Percentiles rank a stretch among this genome's conserved stretches.
Conservation (phyloP, 495 filamentous ascomycete species). For the Penicillium herquei region DNA sequence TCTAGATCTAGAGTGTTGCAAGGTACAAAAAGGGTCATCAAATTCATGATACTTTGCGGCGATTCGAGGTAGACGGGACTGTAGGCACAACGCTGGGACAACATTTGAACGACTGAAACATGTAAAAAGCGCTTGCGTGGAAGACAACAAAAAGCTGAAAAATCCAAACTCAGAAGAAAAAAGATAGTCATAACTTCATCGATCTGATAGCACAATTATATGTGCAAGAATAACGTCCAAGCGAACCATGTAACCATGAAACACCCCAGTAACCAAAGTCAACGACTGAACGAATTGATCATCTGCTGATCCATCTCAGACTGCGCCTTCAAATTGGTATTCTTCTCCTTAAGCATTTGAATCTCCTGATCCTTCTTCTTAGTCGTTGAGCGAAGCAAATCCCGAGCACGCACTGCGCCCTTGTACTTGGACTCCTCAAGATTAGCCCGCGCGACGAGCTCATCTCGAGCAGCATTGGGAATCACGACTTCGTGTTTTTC, state of each 20-base stretch:
- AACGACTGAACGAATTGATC: constrained; percentile 21
- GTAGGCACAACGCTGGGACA: too few relatives aligned
- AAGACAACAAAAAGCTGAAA: too few relatives aligned
- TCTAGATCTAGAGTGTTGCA: too few relatives aligned
- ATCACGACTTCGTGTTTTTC: constrained; percentile 46
- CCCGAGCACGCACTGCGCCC: constrained; percentile 60
- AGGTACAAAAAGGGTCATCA: too few relatives aligned
- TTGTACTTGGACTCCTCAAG: constrained; percentile 52
- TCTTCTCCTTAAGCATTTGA: constrained; percentile 52
- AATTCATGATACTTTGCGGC: too few relatives aligned
- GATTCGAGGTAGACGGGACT: too few relatives aligned
- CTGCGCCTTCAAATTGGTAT: constrained; percentile 31
- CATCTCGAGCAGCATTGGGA: constrained; percentile 35
- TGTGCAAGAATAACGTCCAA: too few relatives aligned
- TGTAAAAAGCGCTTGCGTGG: too few relatives aligned
- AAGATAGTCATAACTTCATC: not conserved
- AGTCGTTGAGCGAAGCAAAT: constrained; percentile 58
- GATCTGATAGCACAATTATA: too few relatives aligned
- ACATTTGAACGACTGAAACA: too few relatives aligned
- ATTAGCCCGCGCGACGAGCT: constrained; percentile 50
- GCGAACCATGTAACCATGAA: too few relatives aligned
- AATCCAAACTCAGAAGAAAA: not conserved
- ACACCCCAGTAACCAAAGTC: not conserved
- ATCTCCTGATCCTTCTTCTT: constrained; percentile 60
- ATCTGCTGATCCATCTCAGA: constrained; percentile 44